phyloP scores from a whole-genome alignment of 768 basidiomycete species.

The Termitomyces sp. region DNA sequence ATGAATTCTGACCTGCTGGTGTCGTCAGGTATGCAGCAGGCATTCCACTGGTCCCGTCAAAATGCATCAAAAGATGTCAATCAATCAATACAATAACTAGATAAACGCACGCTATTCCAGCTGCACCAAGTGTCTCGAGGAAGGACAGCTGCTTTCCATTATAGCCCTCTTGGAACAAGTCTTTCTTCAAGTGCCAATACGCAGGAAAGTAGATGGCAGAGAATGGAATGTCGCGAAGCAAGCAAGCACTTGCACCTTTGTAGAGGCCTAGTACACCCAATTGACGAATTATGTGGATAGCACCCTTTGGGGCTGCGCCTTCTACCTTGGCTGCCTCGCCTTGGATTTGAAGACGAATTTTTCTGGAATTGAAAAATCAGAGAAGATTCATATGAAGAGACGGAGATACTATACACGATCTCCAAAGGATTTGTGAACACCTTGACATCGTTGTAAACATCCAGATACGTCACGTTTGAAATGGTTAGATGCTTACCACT shows the following conservation, averaged over 20 bases:
- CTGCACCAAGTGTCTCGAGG: constrained; percentile 81
- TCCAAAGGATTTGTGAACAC: constrained; percentile 97
- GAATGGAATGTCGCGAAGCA: constrained; percentile 95
- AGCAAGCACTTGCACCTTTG: constrained; percentile 88
- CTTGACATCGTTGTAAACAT: constrained; percentile 35
- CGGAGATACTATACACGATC: constrained; percentile 66
- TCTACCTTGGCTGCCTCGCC: constrained; percentile 90
- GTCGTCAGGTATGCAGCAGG: constrained; percentile 94
- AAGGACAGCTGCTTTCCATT: constrained; percentile 92
- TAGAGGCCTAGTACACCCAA: constrained; percentile 92
- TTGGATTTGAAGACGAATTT: constrained; percentile 93
- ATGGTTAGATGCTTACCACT: constrained; percentile 64
- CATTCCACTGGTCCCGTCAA: constrained; percentile 73
- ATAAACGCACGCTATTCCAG: constrained; percentile 71
- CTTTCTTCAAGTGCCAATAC: constrained; percentile 88
- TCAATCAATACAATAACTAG: constrained; percentile 8
- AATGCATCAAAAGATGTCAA: constrained; percentile 24
- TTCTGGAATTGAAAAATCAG: constrained; percentile 39
- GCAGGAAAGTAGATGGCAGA: constrained; percentile 91
- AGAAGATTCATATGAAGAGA: constrained; percentile 1
- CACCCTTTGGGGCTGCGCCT: constrained; percentile 78
- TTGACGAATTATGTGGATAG: constrained; percentile 89
- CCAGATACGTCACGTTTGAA: neutral
- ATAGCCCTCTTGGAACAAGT: constrained; percentile 93
- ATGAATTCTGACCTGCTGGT: constrained; percentile 64